A percentile compares a stretch with the other conserved stretches of the same genome.
These are phyloP conservation scores for Centella asiatica DNA, from an alignment of 129 eudicot species.

Conservation along the genomic window DNA sequence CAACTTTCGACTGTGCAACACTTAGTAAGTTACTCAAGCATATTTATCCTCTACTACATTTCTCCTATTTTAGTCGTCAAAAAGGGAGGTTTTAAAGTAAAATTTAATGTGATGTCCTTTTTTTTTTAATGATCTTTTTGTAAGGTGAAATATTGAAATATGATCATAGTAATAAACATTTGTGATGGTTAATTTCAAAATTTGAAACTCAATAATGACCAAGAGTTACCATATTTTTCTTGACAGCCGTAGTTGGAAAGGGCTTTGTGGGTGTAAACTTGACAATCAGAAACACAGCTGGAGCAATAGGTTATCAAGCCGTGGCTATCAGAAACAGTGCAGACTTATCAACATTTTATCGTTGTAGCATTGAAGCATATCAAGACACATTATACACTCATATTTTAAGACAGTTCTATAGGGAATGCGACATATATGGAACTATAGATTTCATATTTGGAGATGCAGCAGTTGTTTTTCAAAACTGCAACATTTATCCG, in stretches of 20 bases:
- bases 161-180: too few species aligned
- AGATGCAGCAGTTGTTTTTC: slow-evolving; percentile 26
- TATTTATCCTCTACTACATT: neutral
- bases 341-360: slow-evolving; percentile 26
- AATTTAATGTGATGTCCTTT: neutral
- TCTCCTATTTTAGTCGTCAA: neutral
- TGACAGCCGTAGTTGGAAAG: slow-evolving; percentile 22
- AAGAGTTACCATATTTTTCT: neutral
- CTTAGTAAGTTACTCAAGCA: slow-evolving; percentile 21
- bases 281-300: slow-evolving; percentile 33
- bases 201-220: too few species aligned
- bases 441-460: slow-evolving; percentile 34
- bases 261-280: slow-evolving; percentile 26
- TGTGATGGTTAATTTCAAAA: too few species aligned
- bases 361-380: slow-evolving; percentile 36
- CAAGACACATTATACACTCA: slow-evolving; percentile 33
- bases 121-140: neutral
- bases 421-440: slow-evolving; percentile 29
- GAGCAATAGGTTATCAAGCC: slow-evolving; percentile 27
- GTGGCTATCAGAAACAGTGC: slow-evolving; percentile 32
- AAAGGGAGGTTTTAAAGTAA: neutral
- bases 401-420: slow-evolving; percentile 30
- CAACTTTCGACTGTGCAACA: slow-evolving; percentile 10
- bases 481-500: slow-evolving; percentile 20
- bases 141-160: too few species aligned